Evolutionary conservation across 164 flowering plant genomes (phyloP).

Genomic region (Kalanchoe fedtschenkoi): DNA sequence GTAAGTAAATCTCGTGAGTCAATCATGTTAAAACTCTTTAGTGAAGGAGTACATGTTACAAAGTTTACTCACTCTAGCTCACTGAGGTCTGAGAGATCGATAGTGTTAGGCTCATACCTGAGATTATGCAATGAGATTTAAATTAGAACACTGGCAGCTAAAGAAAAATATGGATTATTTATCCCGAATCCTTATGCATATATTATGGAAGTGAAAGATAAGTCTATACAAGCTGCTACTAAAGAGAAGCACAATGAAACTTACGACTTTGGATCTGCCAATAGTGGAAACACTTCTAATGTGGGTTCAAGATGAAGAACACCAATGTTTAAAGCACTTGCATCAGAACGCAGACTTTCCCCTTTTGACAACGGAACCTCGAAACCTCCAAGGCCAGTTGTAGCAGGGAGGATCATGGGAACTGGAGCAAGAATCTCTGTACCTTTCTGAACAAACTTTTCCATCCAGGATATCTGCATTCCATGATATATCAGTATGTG

Average conservation of each 20-base stretch:
- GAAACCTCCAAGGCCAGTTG: conserved; percentile 99
- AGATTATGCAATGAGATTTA: conserved; percentile 7
- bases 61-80: conserved; percentile 74
- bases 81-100: conserved; percentile 75
- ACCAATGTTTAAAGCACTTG: conserved; percentile 83
- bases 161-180: not conserved
- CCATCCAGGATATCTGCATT: conserved; percentile 98
- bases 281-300: conserved; percentile 84
- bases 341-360: conserved; percentile 72
- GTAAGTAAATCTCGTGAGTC: conserved; percentile 6
- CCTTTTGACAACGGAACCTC: conserved; percentile 90
- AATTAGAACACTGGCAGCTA: conserved; percentile 1
- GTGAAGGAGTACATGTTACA: not conserved
- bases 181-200: not conserved
- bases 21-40: not conserved
- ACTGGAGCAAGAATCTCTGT: conserved; percentile 97
- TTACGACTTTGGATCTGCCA: conserved; percentile 77
- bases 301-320: conserved; percentile 94
- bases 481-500: not conserved
- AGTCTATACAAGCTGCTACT: not conserved
- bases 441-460: conserved; percentile 85
- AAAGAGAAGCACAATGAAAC: conserved; percentile 9
- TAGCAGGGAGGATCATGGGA: conserved; percentile 78
- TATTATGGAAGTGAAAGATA: not conserved
- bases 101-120: conserved; percentile 97